Conservation (phyloP, 805 yeast genomes). For the Kazachstania psychrophila region DNA sequence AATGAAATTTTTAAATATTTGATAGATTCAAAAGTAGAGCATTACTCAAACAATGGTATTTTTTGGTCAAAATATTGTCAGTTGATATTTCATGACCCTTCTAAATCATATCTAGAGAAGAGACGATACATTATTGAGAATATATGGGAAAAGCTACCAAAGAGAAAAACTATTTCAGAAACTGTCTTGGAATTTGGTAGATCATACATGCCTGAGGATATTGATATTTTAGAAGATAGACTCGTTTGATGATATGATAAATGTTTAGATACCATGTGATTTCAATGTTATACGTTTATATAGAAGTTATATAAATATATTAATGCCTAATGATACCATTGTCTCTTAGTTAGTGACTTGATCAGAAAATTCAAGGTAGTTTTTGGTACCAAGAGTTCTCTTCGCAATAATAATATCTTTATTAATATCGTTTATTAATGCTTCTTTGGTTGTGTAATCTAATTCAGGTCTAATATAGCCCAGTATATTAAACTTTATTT, state of each 20-base stretch:
- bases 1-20: slow-evolving; percentile 16
- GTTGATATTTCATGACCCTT: slow-evolving; percentile 20
- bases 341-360: no score
- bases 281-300: no score
- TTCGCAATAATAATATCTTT: slow-evolving; percentile 64
- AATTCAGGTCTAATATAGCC: slow-evolving; percentile 91
- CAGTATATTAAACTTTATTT: slow-evolving; percentile 54
- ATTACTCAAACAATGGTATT: slow-evolving; percentile 13
- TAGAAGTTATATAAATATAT: no score
- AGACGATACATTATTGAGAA: slow-evolving; percentile 15
- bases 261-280: no score
- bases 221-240: slow-evolving; percentile 13
- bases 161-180: slow-evolving; percentile 1
- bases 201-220: slow-evolving; percentile 25
- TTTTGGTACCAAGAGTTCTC: slow-evolving; percentile 2
- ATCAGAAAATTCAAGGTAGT: no score
- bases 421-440: slow-evolving; percentile 74
- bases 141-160: slow-evolving; percentile 17
- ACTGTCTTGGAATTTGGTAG: slow-evolving; percentile 14
- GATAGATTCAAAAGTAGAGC: slow-evolving; percentile 11
- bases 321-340: neutral
- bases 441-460: slow-evolving; percentile 75
- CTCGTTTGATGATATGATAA: no score
- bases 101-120: slow-evolving; percentile 20
- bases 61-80: slow-evolving; percentile 26